A percentile compares a stretch with the other conserved stretches of the same genome.
Evolutionary conservation across 768 basidiomycete genomes (phyloP).

Genomic region (Tulasnella sp.): DNA sequence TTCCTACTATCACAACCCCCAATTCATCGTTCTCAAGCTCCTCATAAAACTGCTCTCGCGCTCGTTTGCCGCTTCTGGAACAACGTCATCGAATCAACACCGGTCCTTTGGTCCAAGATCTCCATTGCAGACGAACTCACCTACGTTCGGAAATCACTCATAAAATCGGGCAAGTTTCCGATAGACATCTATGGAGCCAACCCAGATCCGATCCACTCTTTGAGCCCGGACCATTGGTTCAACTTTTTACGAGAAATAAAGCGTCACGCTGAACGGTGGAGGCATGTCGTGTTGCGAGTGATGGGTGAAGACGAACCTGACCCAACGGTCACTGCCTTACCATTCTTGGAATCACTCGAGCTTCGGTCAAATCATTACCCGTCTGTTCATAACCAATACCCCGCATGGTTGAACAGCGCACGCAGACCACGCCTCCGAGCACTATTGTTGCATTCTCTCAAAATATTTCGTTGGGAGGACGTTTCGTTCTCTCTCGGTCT

Average conservation of each 20-base stretch:
- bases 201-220: background rate
- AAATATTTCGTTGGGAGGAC: background rate
- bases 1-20: background rate
- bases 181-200: background rate
- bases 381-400: background rate
- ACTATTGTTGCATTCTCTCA: background rate
- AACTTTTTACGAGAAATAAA: background rate
- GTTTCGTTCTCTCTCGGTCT: background rate
- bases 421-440: background rate
- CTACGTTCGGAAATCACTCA: background rate
- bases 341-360: background rate
- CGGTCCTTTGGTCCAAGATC: background rate
- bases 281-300: background rate
- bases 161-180: background rate
- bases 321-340: too few species aligned
- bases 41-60: background rate
- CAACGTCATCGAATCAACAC: background rate
- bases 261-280: background rate
- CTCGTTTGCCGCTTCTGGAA: background rate
- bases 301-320: background rate
- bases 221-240: background rate
- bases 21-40: background rate
- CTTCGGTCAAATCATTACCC: background rate
- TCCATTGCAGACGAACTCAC: background rate
- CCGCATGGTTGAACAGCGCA: background rate